A percentile compares a stretch with the other conserved stretches of the same genome.
These are phyloP conservation scores for Claviceps paspali DNA, from an alignment of 2,329 filamentous ascomycete genomes.

Conservation along the genomic window DNA sequence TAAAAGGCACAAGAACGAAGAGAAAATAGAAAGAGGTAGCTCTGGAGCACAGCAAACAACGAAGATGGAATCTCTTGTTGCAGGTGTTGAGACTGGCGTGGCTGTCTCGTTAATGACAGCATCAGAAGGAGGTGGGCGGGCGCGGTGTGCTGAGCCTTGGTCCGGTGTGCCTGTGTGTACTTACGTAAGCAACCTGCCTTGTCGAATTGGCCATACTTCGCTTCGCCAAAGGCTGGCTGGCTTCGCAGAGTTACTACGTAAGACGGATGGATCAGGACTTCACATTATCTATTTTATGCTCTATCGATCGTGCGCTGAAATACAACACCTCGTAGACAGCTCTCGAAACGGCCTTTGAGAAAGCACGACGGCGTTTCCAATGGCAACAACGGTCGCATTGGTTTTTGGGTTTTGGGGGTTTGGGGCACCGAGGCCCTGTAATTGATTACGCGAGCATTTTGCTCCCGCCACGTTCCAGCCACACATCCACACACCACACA, in stretches of 20 bases:
- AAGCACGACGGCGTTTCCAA: no score
- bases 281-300: no score
- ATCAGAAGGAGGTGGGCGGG: constrained; percentile 10
- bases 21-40: neutral
- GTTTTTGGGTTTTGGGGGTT: no score
- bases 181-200: neutral
- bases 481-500: no score
- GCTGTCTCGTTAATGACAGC: constrained; percentile 19
- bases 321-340: no score
- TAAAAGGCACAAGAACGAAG: neutral
- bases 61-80: constrained; percentile 1
- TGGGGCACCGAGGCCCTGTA: neutral
- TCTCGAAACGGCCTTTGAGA: no score
- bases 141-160: neutral
- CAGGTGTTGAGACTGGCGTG: constrained; percentile 1
- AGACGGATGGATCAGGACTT: no score
- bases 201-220: neutral
- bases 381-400: constrained; percentile 4
- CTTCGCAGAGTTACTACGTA: no score
- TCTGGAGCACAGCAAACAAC: neutral
- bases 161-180: neutral
- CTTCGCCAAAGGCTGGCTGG: neutral
- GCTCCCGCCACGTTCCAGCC: no score
- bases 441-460: constrained; percentile 5
- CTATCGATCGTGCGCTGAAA: no score